These are phyloP conservation scores for Leucosporidium creatinivorum DNA, from an alignment of 768 basidiomycete genomes.

Conservation along the genomic window DNA sequence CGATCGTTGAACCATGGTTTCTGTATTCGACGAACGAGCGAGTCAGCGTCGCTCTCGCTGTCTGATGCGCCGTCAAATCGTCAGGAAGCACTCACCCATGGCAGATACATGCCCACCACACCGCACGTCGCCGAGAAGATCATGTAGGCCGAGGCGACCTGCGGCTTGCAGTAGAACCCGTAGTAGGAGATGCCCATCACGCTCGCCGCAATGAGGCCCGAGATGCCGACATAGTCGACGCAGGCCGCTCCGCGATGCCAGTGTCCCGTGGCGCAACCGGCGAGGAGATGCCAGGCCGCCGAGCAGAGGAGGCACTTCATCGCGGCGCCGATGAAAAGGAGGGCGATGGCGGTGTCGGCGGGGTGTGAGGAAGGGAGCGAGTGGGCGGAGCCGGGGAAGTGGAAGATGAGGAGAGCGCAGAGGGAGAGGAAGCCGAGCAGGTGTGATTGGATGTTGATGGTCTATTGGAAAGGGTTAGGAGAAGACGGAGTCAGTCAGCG, in stretches of 20 bases:
- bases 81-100: slow-evolving; percentile 15
- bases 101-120: slow-evolving; percentile 31
- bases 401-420: slow-evolving; percentile 27
- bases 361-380: slow-evolving; percentile 16
- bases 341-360: slow-evolving; percentile 34
- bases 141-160: slow-evolving; percentile 27
- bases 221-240: slow-evolving; percentile 39
- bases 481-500: too few relatives aligned
- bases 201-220: slow-evolving; percentile 32
- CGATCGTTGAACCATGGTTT: slow-evolving; percentile 36
- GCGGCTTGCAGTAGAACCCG: slow-evolving; percentile 30
- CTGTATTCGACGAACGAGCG: not conserved
- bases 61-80: too few relatives aligned
- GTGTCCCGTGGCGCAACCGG: slow-evolving; percentile 35
- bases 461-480: slow-evolving; percentile 16
- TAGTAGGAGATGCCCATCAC: slow-evolving; percentile 34
- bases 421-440: slow-evolving; percentile 34
- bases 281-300: slow-evolving; percentile 38
- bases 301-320: slow-evolving; percentile 38
- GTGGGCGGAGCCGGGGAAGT: slow-evolving; percentile 21
- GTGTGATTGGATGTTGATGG: slow-evolving; percentile 35
- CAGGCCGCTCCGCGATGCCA: slow-evolving; percentile 38
- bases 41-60: too few relatives aligned
- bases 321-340: slow-evolving; percentile 37
- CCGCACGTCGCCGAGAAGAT: slow-evolving; percentile 26